These are phyloP conservation scores for Globisporangium echinulatum DNA, from an alignment of 352 stramenopile genomes.

Conservation along the genomic window DNA sequence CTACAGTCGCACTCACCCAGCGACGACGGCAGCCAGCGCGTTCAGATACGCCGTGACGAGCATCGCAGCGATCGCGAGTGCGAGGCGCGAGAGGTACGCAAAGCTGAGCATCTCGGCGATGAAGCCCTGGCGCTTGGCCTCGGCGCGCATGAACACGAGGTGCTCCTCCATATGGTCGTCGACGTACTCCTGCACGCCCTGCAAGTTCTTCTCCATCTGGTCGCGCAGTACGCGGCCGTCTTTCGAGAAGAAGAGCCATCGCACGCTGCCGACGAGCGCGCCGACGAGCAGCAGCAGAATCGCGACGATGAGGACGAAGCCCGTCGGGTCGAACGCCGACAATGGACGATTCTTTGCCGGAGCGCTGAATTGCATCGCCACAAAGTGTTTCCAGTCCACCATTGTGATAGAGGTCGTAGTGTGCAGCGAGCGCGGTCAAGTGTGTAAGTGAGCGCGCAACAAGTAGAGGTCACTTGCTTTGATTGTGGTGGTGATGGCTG, in stretches of 20 bases:
- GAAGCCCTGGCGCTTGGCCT: slow-evolving; percentile 68
- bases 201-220: slow-evolving; percentile 68
- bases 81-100: slow-evolving; percentile 76
- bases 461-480: not conserved
- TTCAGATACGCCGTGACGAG: slow-evolving; percentile 84
- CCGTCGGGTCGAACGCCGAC: slow-evolving; percentile 80
- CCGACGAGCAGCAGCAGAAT: slow-evolving; percentile 62
- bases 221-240: slow-evolving; percentile 40
- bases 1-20: slow-evolving; percentile 27
- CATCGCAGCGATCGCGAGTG: slow-evolving; percentile 74
- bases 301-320: slow-evolving; percentile 78
- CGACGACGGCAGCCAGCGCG: slow-evolving; percentile 74
- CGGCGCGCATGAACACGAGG: slow-evolving; percentile 64
- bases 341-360: slow-evolving; percentile 73
- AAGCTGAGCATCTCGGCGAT: slow-evolving; percentile 86
- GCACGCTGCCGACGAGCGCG: slow-evolving; percentile 42
- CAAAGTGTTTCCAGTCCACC: slow-evolving; percentile 67
- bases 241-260: slow-evolving; percentile 30
- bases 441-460: too few species aligned
- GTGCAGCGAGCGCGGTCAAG: too few species aligned
- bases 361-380: slow-evolving; percentile 80
- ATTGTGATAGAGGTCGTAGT: slow-evolving; percentile 15
- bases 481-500: not conserved
- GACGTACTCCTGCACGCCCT: slow-evolving; percentile 76
- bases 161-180: slow-evolving; percentile 59